These are phyloP conservation scores for Mollisiaceae sp. DNA, from an alignment of 2,329 filamentous ascomycete species.

Conservation along the genomic window DNA sequence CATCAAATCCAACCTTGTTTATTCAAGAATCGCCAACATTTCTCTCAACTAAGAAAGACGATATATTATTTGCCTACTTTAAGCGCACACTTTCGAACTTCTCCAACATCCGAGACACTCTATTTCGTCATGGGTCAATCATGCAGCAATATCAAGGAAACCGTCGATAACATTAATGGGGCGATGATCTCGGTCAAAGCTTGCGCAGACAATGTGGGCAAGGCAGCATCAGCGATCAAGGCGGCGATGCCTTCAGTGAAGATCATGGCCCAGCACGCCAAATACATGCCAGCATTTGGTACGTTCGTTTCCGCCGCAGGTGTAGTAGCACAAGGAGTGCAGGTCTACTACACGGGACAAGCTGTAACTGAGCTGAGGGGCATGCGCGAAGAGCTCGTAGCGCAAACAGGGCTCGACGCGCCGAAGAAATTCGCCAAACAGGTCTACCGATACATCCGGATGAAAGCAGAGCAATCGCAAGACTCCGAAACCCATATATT, in stretches of 20 bases:
- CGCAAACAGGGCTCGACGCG: slow-evolving; percentile 24
- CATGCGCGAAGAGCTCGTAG: slow-evolving; percentile 21
- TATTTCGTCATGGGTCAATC: background rate
- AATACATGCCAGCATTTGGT: background rate
- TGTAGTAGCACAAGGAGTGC: background rate
- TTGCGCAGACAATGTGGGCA: slow-evolving; percentile 2
- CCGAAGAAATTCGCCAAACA: slow-evolving; percentile 26
- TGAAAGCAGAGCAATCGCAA: slow-evolving; percentile 18
- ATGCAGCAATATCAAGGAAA: background rate
- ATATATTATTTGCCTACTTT: background rate
- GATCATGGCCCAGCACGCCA: slow-evolving; percentile 1
- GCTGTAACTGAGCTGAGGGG: slow-evolving; percentile 1
- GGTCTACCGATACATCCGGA: slow-evolving; percentile 25
- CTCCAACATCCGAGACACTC: background rate
- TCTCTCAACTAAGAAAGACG: background rate
- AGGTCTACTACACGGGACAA: slow-evolving; percentile 1
- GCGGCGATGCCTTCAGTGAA: slow-evolving; percentile 6
- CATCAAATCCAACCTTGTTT: background rate
- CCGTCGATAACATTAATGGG: background rate
- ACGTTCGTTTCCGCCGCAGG: slow-evolving; percentile 7
- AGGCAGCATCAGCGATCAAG: slow-evolving; percentile 11
- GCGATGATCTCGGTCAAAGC: slow-evolving; percentile 6
- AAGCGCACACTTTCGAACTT: background rate
- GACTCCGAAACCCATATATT: slow-evolving; percentile 44
- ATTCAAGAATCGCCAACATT: background rate